Evolutionary conservation across 495 filamentous ascomycete genomes (phyloP), one percentile per base, ranked within the genome.

Genomic region (Podospora pseudocomata): DNA sequence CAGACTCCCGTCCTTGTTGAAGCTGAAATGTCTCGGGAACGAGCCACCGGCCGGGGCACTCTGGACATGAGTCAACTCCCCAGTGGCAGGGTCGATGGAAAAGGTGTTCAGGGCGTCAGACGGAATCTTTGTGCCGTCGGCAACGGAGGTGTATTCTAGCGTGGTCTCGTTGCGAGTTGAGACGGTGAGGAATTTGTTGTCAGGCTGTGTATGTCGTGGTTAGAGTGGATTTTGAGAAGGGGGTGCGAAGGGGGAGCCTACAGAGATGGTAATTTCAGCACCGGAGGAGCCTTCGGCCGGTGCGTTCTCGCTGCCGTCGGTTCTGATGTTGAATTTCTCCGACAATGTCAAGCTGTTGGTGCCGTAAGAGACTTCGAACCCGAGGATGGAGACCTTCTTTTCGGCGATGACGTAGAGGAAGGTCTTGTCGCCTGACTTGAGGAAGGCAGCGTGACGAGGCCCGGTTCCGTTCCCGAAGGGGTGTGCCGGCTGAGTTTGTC

Each of bases 401-500:
- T 94, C 91, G 32, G 84, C 83, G 26, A 86, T 81, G 4, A 90
- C 75, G 74, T 91, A 93, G 71, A 90, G 79, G 74, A 82, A 85
- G 1, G 82, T 85, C 64, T 77, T 81, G 61, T 77, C 75, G 7
- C 76, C 71, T 1, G 78, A 74, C 16, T 78, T 79, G 70, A 81
- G 81, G 79, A 92, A 94, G 3, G 82, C 76, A 9, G 81, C 88
- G 70, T 93, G 91, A 3, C 91, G 83, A 1, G 90, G 91, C 0
- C 91, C 91, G 19, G 82, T 84, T 13, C 88, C 89, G 28, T 80
- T 72, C 2, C 75, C 65, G 27, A 70, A 39, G 7, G 9, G 1
- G 57, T 64, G 15, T 20, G 53, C 30, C 18, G 2, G 7, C 68
- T 15, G 28, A 5, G 2, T 2, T 4, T 26, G 63, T 69, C 23